Base-by-base conservation (phyloP, 192 early-diverging fungal genomes). In the Chytriomyces sp. region DNA sequence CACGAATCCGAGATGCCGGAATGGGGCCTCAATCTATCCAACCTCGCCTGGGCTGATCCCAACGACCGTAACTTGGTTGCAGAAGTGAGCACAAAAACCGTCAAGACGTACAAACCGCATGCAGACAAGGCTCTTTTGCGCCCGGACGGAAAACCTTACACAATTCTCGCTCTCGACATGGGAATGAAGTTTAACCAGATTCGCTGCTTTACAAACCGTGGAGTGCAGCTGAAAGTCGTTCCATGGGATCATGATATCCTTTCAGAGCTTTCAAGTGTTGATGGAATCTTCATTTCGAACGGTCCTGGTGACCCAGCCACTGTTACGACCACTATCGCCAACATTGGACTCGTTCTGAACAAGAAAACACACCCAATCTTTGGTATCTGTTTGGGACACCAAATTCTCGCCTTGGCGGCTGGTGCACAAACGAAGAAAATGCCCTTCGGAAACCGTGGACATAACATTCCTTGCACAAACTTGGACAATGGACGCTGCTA, bases 121-220 rank as follows among this genome's bases (percentile, higher is more conserved):
- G 83, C 89, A 18, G 78, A 76, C 47, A 90, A 84, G n/a, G 84
- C 87, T 4, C 48, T 88, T 13, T 62, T 53, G 10, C 83, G 86
- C 50, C 77, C 81, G 24, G 81, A 84, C 67, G 93, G 92, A 20
- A 93, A 92, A 78, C 86, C 92, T 5, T 81, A 97, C 63, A 92
- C 93, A 45, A 89, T 99, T 65, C 73, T 99, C 44, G 93, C 93
- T n/a, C 89, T 99, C 13, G 97, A 99, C 80, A 94, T 99, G 6
- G 97, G 97, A 70, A 96, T 99, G 94, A 99, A 99, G 84, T 94
- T 90, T 87, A 99, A 98, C 86, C 97, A 99, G 84, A 95, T 98
- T 83, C 92, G 97, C 72, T 99, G 97, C 89, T 97, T 99, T 77
- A 89, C 96, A 53, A 91, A 94, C 78, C 93, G 97, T 50, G 97